Evolutionary conservation across 805 yeast genomes (phyloP).

Genomic region (Myxozyma neglecta): DNA sequence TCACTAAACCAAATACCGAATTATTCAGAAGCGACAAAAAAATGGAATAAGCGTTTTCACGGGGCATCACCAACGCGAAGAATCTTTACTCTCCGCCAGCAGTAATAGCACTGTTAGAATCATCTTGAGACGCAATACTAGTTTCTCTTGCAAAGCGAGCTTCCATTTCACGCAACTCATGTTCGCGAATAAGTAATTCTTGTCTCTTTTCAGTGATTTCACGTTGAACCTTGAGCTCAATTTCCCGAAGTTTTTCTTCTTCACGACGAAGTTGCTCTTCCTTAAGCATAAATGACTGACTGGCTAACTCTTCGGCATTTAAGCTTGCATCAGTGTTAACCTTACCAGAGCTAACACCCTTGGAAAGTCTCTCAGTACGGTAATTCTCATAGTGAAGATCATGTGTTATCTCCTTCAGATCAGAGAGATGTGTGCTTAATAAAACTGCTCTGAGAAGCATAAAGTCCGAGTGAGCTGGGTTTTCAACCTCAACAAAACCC

Average conservation of each 20-base stretch:
- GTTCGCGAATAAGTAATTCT: conserved; percentile 43
- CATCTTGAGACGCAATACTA: conserved; percentile 18
- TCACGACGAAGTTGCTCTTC: conserved; percentile 47
- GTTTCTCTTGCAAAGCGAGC: conserved; percentile 36
- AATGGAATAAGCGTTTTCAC: not conserved
- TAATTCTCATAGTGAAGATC: conserved; percentile 74
- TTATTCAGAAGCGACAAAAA: not conserved
- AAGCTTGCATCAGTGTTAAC: conserved; percentile 33
- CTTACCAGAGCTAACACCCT: conserved; percentile 24
- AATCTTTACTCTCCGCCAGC: conserved; percentile 2
- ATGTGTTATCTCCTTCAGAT: conserved; percentile 77
- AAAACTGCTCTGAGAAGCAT: conserved; percentile 61
- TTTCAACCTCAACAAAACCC: conserved; percentile 58
- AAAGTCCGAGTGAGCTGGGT: conserved; percentile 43
- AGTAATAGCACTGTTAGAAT: conserved; percentile 1
- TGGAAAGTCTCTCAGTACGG: conserved; percentile 71
- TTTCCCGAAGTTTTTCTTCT: conserved; percentile 42
- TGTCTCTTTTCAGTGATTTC: conserved; percentile 44
- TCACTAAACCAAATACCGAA: not conserved
- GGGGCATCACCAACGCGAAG: not conserved
- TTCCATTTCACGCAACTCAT: conserved; percentile 45
- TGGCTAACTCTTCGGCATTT: conserved; percentile 44
- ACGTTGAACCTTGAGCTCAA: conserved; percentile 42
- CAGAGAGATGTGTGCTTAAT: conserved; percentile 80
- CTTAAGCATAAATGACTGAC: conserved; percentile 43